Evolutionary conservation across 768 basidiomycete genomes (phyloP), one percentile per base, ranked within the genome.

Genomic region (Nidula microcarpa): DNA sequence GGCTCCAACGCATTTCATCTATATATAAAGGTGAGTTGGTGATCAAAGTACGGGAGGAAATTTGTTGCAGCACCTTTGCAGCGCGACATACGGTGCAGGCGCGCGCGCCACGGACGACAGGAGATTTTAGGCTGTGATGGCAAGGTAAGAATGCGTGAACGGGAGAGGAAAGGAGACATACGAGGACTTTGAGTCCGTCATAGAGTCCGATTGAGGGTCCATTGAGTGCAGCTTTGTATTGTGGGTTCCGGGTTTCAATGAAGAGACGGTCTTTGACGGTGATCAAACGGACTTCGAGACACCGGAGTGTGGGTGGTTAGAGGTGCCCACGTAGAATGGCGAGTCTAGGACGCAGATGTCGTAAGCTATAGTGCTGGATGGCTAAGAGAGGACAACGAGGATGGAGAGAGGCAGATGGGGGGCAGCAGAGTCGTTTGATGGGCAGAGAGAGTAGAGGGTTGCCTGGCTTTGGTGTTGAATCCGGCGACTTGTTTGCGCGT

Each of bases 1-100:
- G 48, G 91, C 87, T 44, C 89, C 91, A 54, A 93, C 90, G 62
- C 91, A 94, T 68, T 92, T 91, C 91, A 94, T 94, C 91, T 93
- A 59, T 43, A 49, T 48, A 35, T 51, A 44, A 46, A 55, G 64
- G 53, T 68, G 52, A 47, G 37, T 52, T 32, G 45, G 53, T 53
- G 53, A 47, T 65, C 55, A 48, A 57, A 60, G 50, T 54, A 58
- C 51, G 48, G 45, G 58, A 50, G 53, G 54, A 50, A 51, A 55
- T 36, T 48, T 53, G 44, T 57, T 37, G 50, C 17, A 50, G 54
- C 58, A 86, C 91, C 82, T 93, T 93, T 57, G 91, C 90, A 50
- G 83, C 80, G 43, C 90, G 84, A 68, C 91, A 94, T 60, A 91
- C 89, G 39, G 87, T 91, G 65, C 91, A 94, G 14, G 91, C 91